These are phyloP conservation scores for Rhodotorula babjevae DNA, from an alignment of 768 basidiomycete species.

Conservation along the genomic window DNA sequence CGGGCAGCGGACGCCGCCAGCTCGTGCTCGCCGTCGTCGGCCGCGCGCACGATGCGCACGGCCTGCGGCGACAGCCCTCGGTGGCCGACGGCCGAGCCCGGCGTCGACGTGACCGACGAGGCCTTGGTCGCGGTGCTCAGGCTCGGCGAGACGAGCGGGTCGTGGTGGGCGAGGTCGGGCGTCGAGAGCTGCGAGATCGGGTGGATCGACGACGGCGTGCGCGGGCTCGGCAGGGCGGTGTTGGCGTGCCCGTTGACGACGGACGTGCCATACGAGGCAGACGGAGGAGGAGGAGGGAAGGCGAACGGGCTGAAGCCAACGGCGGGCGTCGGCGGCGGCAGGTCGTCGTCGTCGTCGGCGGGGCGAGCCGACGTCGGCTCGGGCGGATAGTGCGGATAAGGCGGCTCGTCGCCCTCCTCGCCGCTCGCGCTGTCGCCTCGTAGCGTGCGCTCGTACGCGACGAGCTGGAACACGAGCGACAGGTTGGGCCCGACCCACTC, in stretches of 20 bases:
- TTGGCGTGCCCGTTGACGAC: no score
- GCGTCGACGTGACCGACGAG: conserved; percentile 29
- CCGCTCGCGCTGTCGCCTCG: conserved; percentile 19
- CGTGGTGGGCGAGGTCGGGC: conserved; percentile 16
- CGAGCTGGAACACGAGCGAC: conserved; percentile 88
- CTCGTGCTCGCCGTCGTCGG: not conserved
- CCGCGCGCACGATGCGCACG: not conserved
- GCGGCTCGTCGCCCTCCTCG: conserved; percentile 23
- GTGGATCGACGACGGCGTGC: conserved; percentile 24
- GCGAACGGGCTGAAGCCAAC: not conserved
- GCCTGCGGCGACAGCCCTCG: not conserved
- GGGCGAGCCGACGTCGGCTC: not conserved
- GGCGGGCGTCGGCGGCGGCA: not conserved
- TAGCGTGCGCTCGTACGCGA: conserved; percentile 74
- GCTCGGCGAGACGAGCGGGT: conserved; percentile 17
- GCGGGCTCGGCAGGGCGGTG: conserved; percentile 7
- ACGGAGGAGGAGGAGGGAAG: not conserved
- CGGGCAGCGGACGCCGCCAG: not conserved
- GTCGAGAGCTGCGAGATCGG: conserved; percentile 27
- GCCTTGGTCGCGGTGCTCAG: conserved; percentile 17
- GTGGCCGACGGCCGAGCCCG: not conserved
- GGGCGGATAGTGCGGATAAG: conserved; percentile 19
- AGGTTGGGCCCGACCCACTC: conserved; percentile 87
- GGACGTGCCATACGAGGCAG: not conserved
- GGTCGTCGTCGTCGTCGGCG: not conserved